These are phyloP conservation scores for Xylaria flabelliformis DNA, from an alignment of 495 filamentous ascomycete species.

Conservation along the genomic window DNA sequence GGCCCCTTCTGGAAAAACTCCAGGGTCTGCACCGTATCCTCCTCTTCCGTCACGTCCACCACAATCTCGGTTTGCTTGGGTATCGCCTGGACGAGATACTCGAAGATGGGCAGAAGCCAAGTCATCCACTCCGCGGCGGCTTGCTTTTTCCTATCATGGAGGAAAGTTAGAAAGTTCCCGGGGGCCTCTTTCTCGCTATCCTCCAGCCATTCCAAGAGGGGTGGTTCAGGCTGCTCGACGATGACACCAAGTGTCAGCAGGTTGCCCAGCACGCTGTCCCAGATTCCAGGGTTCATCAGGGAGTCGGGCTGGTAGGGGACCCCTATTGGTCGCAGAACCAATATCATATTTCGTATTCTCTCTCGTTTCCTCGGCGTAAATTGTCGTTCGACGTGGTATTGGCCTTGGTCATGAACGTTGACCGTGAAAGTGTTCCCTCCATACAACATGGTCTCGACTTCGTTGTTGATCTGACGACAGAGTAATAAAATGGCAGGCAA, in stretches of 20 bases:
- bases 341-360: slow-evolving; percentile 18
- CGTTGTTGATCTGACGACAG: slow-evolving; percentile 22
- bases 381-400: not conserved
- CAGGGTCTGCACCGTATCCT: slow-evolving; percentile 19
- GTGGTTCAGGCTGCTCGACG: slow-evolving; percentile 17
- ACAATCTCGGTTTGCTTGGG: slow-evolving; percentile 15
- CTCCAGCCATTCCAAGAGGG: slow-evolving; percentile 6
- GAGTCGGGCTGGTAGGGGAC: not conserved
- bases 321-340: slow-evolving; percentile 7
- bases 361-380: slow-evolving; percentile 13
- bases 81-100: slow-evolving; percentile 21
- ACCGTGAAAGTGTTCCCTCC: slow-evolving; percentile 17
- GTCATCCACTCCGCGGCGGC: slow-evolving; percentile 23
- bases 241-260: slow-evolving; percentile 11
- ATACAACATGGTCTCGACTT: slow-evolving; percentile 21
- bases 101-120: slow-evolving; percentile 23
- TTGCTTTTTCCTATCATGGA: slow-evolving; percentile 2
- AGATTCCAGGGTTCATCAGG: slow-evolving; percentile 15
- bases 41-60: slow-evolving; percentile 19
- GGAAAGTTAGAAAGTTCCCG: slow-evolving; percentile 7
- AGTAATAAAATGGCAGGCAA: slow-evolving; percentile 15
- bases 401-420: not conserved
- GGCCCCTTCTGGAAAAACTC: slow-evolving; percentile 21
- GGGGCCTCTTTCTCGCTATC: not conserved
- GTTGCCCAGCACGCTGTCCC: slow-evolving; percentile 23